Base-by-base conservation (phyloP, 164 flowering plant species). In the Liquidambar formosana region DNA sequence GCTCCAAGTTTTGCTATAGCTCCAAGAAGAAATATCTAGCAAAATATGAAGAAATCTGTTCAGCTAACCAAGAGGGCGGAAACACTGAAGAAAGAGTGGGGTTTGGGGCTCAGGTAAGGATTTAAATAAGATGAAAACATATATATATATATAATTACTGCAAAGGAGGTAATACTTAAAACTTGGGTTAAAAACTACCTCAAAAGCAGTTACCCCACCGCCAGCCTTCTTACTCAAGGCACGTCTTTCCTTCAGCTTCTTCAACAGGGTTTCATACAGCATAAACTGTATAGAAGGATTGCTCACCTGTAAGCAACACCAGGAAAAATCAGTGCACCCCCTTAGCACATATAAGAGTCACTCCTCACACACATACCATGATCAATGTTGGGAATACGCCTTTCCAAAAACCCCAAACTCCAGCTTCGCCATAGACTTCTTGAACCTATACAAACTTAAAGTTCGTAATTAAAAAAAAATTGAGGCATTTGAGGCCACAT, bases 1-100 rank as follows among this genome's bases (percentile, higher is more conserved):
- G 99, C 99, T 71, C 97, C 99, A 77, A 95, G 96, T 82, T 95
- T 95, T 52, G 99, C 97, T 73, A 91, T 58, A 77, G 99, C 99
- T 73, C 97, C 97, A 75, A 95, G 91, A 76, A 95, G 82, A 83
- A 93, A 93, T 73, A 91, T 76, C 97, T 93, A 69, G 45, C 49
- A 73, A 72, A 33, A 33, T 2, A 33, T 33, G 4, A 70, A 44
- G 56, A 23, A 64, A 54, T 53, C 18, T 18, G 14, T 19, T 53
- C 56, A 74, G 57, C 14, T 48, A 41, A 22, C n/a, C n/a, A n/a
- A n/a, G n/a, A n/a, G n/a, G n/a, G n/a, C n/a, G n/a, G n/a, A 41
- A 22, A 12, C 12, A 26, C 2, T 33, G 6, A 33, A 6, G 41
- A 33, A 41, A 19, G 26, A 22, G 44, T 13, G 3, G 58, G 58